Percentiles rank a stretch among this genome's conserved stretches.
Conservation (phyloP, 2,329 filamentous ascomycete species). For the Trichoderma pleuroti region DNA sequence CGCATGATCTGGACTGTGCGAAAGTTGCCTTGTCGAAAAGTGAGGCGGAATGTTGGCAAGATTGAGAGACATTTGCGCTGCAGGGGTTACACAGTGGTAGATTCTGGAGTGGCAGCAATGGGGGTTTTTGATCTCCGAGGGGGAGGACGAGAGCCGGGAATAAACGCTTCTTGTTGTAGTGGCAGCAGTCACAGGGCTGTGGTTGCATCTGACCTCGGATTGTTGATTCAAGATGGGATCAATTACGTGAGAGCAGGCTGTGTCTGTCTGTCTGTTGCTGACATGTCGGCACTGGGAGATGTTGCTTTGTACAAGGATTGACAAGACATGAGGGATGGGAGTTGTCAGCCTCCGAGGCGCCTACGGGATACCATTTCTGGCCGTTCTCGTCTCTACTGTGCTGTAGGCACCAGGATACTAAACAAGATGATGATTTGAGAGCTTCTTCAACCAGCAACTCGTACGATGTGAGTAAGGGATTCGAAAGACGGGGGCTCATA, state of each 20-base stretch:
- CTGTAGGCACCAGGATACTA: background rate
- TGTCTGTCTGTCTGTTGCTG: background rate
- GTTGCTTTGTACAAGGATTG: background rate
- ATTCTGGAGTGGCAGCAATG: background rate
- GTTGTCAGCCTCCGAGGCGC: background rate
- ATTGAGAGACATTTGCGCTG: background rate
- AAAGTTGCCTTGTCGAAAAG: background rate
- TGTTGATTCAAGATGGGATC: background rate
- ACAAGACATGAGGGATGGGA: background rate
- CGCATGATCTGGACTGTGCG: conserved; percentile 3
- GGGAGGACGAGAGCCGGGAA: background rate
- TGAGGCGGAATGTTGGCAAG: background rate
- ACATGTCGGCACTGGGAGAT: background rate
- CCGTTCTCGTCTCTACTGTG: background rate
- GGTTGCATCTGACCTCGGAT: background rate
- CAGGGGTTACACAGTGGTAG: background rate
- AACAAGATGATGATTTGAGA: background rate
- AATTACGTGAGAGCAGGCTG: background rate
- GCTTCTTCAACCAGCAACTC: background rate
- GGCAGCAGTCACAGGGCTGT: background rate
- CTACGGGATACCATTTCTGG: background rate
- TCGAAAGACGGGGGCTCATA: background rate
- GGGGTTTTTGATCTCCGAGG: background rate
- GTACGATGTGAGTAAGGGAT: background rate
- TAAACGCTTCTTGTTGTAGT: background rate